phyloP scores from a whole-genome alignment of 192 early-diverging fungal genomes.

The Entomortierella beljakovae region DNA sequence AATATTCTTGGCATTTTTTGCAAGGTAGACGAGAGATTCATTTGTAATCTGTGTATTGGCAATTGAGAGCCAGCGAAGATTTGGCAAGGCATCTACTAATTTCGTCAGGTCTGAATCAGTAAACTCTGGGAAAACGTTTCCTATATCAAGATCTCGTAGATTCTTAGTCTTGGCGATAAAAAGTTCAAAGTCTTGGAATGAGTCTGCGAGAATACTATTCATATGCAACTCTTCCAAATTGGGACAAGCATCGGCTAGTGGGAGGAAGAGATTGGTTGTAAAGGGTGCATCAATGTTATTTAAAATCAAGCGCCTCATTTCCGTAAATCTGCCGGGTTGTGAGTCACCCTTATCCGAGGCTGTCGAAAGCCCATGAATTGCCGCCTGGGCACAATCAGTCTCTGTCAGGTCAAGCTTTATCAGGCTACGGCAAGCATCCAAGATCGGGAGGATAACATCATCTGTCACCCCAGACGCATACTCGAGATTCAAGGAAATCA shows the following conservation, averaged over 20 bases:
- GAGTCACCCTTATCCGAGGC: constrained; percentile 10
- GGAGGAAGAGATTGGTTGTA: constrained; percentile 20
- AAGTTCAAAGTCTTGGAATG: constrained; percentile 35
- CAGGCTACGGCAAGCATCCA: constrained; percentile 24
- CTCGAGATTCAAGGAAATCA: constrained; percentile 45
- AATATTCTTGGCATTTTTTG: constrained; percentile 17
- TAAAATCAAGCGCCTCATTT: constrained; percentile 30
- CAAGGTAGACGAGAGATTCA: constrained; percentile 25
- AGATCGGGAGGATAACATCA: constrained; percentile 30
- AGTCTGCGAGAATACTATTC: constrained; percentile 49
- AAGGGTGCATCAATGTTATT: constrained; percentile 52
- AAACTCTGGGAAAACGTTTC: constrained; percentile 48
- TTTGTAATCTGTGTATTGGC: constrained; percentile 51
- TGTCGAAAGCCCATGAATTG: constrained; percentile 32
- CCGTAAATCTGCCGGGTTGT: constrained; percentile 11
- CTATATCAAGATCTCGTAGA: constrained; percentile 37
- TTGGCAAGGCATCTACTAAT: constrained; percentile 28
- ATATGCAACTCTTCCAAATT: constrained; percentile 40
- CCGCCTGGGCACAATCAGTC: constrained; percentile 32
- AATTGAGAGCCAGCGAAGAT: constrained; percentile 39
- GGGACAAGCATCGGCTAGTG: constrained; percentile 37
- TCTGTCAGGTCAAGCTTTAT: constrained; percentile 45
- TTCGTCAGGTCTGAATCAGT: constrained; percentile 29
- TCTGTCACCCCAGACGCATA: constrained; percentile 45
- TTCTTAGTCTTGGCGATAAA: constrained; percentile 25